Evolutionary conservation across 164 flowering plant species (phyloP), one percentile per base, ranked within the genome.

Genomic region (Tetracentron sinense): DNA sequence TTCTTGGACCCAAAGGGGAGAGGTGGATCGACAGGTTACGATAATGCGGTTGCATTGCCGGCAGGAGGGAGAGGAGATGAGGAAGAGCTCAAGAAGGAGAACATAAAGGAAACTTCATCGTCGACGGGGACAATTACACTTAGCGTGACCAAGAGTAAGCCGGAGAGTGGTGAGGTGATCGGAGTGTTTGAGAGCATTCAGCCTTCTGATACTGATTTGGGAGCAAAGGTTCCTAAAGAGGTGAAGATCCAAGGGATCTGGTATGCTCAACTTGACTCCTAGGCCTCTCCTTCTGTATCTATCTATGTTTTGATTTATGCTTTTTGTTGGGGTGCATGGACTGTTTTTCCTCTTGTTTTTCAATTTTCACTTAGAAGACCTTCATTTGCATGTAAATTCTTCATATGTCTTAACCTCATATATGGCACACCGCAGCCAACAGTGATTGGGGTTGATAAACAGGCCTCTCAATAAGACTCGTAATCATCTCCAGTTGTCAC

Each of bases 31-130:
- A 82, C 94, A 0, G 97, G 98, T 1, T 93, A 93, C 64, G 97
- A 93, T 65, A 93, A 87, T 38, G 97, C 97, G 0, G 90, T 93
- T 35, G 98, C 98, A 2, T 77, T 93, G 75, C 98, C 97, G 0
- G 98, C 97, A 1, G 98, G 98, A 15, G 98, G 98, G 1, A 81
- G 98, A 72, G 98, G 98, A 67, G 98, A 93, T n/a, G 98, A 90
- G 78, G 98, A 90, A 72, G 98, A 90, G 57, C 81, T 90, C 1
- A 23, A 33, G 16, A 93, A 90, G 86, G 98, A 90, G 82, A 93
- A 90, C 63, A 67, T 67, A 29, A 93, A 93, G 89, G 81, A 85
- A 42, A 29, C 73, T 0, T 54, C 94, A 0, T 78, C 97, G 0
- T 88, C 85, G 4, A 80, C 75, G 0, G 97, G 98, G 56, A 87